Evolutionary conservation across 2,329 filamentous ascomycete species (phyloP), one percentile per base, ranked within the genome.

Genomic region (Cadophora sp.): DNA sequence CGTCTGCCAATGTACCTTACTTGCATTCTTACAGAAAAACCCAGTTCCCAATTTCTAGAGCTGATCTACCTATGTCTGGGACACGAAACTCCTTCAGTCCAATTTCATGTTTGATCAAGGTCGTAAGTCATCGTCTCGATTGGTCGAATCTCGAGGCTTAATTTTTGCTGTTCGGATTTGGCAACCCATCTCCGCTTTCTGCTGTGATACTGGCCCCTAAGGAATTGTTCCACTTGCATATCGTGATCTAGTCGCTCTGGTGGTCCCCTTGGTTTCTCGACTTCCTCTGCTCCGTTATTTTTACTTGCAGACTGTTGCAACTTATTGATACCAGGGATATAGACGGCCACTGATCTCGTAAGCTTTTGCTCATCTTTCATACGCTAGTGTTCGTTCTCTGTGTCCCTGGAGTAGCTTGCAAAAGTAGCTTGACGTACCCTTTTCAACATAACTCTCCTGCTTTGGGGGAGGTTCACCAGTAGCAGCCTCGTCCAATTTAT

Each of bases 151-250:
- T 43, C 12, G 14, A 14, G 14, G 12, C 40, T 43, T 16, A 43
- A 16, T 43, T 14, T 43, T 43, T 43, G 6, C 40, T 19, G 6
- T 59, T 31, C 3, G 59, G 63, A n/a, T 72, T 34, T 34, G 73
- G 71, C 64, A 75, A 69, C 4, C 65, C 68, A 26, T 72, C 68
- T 8, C 71, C 72, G 51, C 69, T 72, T n/a, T 50, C 64, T 72
- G 58, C 74, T 76, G 61, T 72, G 72, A 62, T 76, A 77, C 61
- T 76, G 75, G 11, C 67, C 65, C 56, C 73, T 73, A 34, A 77
- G 62, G 53, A 77, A 77, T 64, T 76, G 64, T 65, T 76, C 74
- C n/a, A 76, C 74, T 37, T 75, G 75, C n/a, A 74, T 71, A 71
- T 77, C 75, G 67, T 76, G 69, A 64, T 74, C 71, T 8, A 74